Conservation (phyloP, 208 protist species). For the Trypanosoma avium region DNA sequence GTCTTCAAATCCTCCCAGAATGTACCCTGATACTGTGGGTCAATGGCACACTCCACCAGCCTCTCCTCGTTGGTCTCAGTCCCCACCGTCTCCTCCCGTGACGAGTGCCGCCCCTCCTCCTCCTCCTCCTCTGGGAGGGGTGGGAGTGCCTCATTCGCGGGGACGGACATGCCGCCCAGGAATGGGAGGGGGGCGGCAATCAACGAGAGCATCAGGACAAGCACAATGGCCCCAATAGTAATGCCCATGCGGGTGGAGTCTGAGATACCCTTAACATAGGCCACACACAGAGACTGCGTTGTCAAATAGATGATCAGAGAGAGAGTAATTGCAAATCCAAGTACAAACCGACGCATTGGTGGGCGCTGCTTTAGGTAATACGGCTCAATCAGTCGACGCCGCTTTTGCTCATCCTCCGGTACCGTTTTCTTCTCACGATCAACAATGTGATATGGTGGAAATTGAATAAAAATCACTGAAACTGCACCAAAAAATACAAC, state of each 20-base stretch:
- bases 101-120: background rate
- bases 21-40: slow-evolving; percentile 18
- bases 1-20: slow-evolving; percentile 35
- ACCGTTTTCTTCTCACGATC: slow-evolving; percentile 9
- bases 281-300: slow-evolving; percentile 45
- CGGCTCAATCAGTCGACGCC: slow-evolving; percentile 30
- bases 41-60: background rate
- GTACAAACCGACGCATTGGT: slow-evolving; percentile 41
- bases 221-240: slow-evolving; percentile 37
- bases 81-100: background rate
- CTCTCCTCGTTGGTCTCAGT: slow-evolving; percentile 2
- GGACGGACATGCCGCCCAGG: slow-evolving; percentile 7
- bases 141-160: slow-evolving; percentile 15
- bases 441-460: slow-evolving; percentile 18
- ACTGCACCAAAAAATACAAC: slow-evolving; percentile 20
- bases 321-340: slow-evolving; percentile 39
- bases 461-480: slow-evolving; percentile 4
- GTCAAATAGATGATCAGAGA: slow-evolving; percentile 42
- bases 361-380: slow-evolving; percentile 53
- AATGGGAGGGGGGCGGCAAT: slow-evolving; percentile 15
- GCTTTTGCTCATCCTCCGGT: slow-evolving; percentile 7
- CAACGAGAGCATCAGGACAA: slow-evolving; percentile 27
- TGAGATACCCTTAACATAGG: slow-evolving; percentile 31
- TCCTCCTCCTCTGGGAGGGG: background rate
- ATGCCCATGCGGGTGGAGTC: slow-evolving; percentile 37